A percentile compares a stretch with the other conserved stretches of the same genome.
Conservation (phyloP, 768 basidiomycete genomes). For the Rhizopogon rudus region DNA sequence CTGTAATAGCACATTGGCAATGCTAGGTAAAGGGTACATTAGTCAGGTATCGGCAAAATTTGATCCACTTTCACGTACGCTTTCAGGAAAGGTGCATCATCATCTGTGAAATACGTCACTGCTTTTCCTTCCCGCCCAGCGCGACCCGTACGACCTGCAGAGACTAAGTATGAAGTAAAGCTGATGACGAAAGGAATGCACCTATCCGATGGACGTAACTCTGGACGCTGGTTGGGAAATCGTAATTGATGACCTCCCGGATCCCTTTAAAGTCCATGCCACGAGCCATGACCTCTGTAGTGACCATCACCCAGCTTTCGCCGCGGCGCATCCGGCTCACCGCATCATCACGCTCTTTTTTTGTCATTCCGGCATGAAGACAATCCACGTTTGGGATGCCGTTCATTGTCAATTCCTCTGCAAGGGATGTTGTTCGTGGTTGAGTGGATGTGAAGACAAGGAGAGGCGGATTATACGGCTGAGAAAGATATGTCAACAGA, state of each 20-base stretch:
- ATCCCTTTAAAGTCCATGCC: constrained; percentile 98
- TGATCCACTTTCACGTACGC: constrained; percentile 44
- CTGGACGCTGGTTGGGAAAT: constrained; percentile 93
- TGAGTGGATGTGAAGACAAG: constrained; percentile 92
- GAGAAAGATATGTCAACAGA: constrained; percentile 70
- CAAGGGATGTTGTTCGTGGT: constrained; percentile 72
- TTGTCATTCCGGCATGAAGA: constrained; percentile 86
- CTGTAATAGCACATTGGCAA: constrained; percentile 93
- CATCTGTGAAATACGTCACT: constrained; percentile 92
- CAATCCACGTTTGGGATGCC: constrained; percentile 80
- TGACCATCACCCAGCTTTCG: constrained; percentile 91
- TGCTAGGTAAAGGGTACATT: constrained; percentile 38
- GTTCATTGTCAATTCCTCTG: constrained; percentile 77
- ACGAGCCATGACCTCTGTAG: constrained; percentile 95
- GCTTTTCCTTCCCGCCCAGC: constrained; percentile 92
- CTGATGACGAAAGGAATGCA: constrained; percentile 21
- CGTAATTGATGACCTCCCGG: constrained; percentile 92
- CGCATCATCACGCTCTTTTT: constrained; percentile 83
- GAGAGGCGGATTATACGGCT: constrained; percentile 85
- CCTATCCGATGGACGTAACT: constrained; percentile 97
- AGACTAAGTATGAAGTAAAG: constrained; percentile 2
- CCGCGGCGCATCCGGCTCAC: constrained; percentile 83
- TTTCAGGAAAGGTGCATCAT: constrained; percentile 89
- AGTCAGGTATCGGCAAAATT: constrained; percentile 4
- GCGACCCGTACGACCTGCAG: constrained; percentile 84